phyloP scores from a whole-genome alignment of 805 yeast species.

The Ogataea trehalophila region DNA sequence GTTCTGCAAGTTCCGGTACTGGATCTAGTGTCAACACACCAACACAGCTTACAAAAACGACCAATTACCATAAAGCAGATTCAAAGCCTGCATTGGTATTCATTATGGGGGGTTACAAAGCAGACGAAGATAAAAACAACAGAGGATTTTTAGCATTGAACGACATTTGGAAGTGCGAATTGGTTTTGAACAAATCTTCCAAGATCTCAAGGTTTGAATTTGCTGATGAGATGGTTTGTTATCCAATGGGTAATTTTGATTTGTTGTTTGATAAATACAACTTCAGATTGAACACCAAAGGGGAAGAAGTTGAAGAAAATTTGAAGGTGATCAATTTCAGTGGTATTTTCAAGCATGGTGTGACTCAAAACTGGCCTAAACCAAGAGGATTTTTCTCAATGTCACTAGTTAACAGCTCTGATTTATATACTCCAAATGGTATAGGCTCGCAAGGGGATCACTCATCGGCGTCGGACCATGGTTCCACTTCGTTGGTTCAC shows the following conservation, averaged over 20 bases:
- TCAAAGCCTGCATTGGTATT: slow-evolving; percentile 31
- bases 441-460: neutral
- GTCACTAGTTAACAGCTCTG: slow-evolving; percentile 17
- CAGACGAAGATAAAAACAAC: slow-evolving; percentile 25
- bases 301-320: slow-evolving; percentile 9
- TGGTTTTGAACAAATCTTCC: slow-evolving; percentile 26
- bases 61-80: no score
- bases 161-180: slow-evolving; percentile 31
- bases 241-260: slow-evolving; percentile 28
- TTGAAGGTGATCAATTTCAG: slow-evolving; percentile 10
- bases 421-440: slow-evolving; percentile 3
- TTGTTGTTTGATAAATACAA: slow-evolving; percentile 17
- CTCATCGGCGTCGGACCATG: neutral
- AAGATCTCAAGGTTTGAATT: slow-evolving; percentile 27
- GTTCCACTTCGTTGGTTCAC: neutral
- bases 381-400: slow-evolving; percentile 28
- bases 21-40: neutral
- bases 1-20: neutral
- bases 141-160: slow-evolving; percentile 28
- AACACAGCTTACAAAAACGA: neutral
- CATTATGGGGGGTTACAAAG: slow-evolving; percentile 47
- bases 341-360: slow-evolving; percentile 23
- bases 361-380: slow-evolving; percentile 23
- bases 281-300: slow-evolving; percentile 14
- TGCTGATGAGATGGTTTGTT: slow-evolving; percentile 26